Base-by-base conservation (phyloP, 805 yeast genomes). In the Candida broadrunensis region DNA sequence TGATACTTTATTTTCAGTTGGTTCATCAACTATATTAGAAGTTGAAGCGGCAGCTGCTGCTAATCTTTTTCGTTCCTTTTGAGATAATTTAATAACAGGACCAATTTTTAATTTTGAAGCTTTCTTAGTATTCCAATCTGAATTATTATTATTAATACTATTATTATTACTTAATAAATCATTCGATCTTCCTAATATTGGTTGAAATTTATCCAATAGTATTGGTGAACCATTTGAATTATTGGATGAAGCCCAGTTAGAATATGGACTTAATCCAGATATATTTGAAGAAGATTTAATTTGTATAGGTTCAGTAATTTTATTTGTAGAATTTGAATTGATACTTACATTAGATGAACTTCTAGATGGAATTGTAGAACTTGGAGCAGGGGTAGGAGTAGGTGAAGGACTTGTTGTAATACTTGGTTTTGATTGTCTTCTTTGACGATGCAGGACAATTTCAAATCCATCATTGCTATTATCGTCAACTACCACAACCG, bases 61-160 rank as follows among this genome's bases (percentile, higher is more conserved):
- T 47, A 68, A 48, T 43, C 65, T 70, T 52, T 74, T 77, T 31
- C 86, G 58, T 47, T 80, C 85, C 50, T 78, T 78, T 47, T 83
- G 87, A 1, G 87, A 80, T 13, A 77, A 50, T 45, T 75, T 73
- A 24, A 61, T 54, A 16, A 65, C 58, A 0, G 73, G 65, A 2
- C 63, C 62, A 16, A 72, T 51, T 39, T 60, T 61, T 2, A 61
- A 52, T 30, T 62, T 70, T 6, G 45, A 39, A 8, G 42, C 36
- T 21, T 51, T 47, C 15, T 47, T 33, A 25, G 16, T 12, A 24
- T 42, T 42, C 24, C 35, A 30, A 19, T 35, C 38, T 15, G 33
- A 25, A n/a, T 18, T 15, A 16, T 12, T 9, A 7, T 33, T 17
- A 17, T 9, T 17, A n/a, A n/a, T n/a, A n/a, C n/a, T n/a, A n/a